Evolutionary conservation across 495 filamentous ascomycete species (phyloP).

Genomic region (Parmelia sp.): DNA sequence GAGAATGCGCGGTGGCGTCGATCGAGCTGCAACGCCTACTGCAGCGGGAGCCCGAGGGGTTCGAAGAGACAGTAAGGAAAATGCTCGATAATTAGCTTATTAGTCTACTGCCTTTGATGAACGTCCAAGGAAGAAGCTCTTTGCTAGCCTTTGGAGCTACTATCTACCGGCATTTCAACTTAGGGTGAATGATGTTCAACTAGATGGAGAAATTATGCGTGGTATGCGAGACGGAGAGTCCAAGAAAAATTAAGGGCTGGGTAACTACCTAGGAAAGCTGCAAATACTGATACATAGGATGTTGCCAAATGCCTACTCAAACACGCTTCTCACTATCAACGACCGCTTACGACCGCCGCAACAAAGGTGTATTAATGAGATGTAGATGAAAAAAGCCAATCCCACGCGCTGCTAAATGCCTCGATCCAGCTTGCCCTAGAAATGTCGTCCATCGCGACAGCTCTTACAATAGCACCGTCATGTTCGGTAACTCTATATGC

Average conservation of each 20-base stretch:
- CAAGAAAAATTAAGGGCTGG: background rate
- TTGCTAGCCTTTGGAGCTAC: too few relatives aligned
- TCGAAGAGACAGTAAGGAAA: slow-evolving; percentile 27
- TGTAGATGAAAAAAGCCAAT: background rate
- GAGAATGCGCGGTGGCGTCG: slow-evolving; percentile 38
- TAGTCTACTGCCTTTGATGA: background rate
- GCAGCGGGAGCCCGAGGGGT: slow-evolving; percentile 37
- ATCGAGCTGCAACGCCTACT: slow-evolving; percentile 33
- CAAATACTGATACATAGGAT: background rate
- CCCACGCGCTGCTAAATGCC: too few relatives aligned
- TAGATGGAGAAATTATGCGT: too few relatives aligned
- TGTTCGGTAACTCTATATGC: background rate
- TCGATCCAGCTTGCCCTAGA: background rate
- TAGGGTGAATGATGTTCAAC: too few relatives aligned
- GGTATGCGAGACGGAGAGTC: background rate
- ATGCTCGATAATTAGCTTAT: background rate
- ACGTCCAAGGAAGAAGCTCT: too few relatives aligned
- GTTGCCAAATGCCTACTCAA: background rate
- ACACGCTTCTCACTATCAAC: too few relatives aligned
- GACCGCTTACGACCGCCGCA: background rate
- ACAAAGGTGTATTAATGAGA: background rate
- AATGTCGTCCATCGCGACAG: background rate
- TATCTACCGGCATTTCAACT: too few relatives aligned
- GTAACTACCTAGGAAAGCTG: background rate
- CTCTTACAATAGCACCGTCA: background rate